A percentile compares a stretch with the other conserved stretches of the same genome.
These are phyloP conservation scores for Houttuynia cordata DNA, from an alignment of 164 flowering plant species.

Conservation along the genomic window DNA sequence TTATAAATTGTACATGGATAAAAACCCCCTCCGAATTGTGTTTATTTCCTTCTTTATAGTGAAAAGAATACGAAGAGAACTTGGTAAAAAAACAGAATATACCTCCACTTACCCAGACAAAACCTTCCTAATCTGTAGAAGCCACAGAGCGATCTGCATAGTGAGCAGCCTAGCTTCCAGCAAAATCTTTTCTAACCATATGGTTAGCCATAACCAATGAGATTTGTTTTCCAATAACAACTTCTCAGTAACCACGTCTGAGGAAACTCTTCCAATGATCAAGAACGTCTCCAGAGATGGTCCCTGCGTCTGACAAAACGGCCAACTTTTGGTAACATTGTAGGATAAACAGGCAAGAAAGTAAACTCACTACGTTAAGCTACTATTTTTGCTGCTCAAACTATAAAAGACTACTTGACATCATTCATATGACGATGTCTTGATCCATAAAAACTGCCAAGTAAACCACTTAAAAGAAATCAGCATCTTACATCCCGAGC, in stretches of 20 bases:
- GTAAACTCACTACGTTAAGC: neutral
- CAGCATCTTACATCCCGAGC: neutral
- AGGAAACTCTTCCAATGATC: conserved; percentile 76
- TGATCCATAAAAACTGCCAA: no score
- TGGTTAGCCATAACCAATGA: conserved; percentile 24
- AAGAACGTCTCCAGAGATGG: conserved; percentile 68
- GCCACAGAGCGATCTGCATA: conserved; percentile 69
- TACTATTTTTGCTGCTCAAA: no score
- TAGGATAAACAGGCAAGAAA: no score
- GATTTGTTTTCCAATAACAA: conserved; percentile 46
- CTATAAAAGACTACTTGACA: no score
- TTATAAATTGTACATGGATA: no score
- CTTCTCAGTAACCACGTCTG: conserved; percentile 63
- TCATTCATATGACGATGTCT: no score
- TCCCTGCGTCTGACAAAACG: conserved; percentile 29
- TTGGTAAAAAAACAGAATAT: neutral
- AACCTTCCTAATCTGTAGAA: conserved; percentile 47
- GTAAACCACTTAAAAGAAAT: neutral
- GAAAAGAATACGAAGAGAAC: conserved; percentile 9
- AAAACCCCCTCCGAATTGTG: no score
- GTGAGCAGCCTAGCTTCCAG: conserved; percentile 51
- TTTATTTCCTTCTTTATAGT: conserved; percentile 16
- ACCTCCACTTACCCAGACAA: conserved; percentile 6
- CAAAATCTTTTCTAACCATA: conserved; percentile 47
- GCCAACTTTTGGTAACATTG: neutral